Evolutionary conservation across 2,329 filamentous ascomycete species (phyloP), one percentile per base, ranked within the genome.

Genomic region (Phialophora verrucosa): DNA sequence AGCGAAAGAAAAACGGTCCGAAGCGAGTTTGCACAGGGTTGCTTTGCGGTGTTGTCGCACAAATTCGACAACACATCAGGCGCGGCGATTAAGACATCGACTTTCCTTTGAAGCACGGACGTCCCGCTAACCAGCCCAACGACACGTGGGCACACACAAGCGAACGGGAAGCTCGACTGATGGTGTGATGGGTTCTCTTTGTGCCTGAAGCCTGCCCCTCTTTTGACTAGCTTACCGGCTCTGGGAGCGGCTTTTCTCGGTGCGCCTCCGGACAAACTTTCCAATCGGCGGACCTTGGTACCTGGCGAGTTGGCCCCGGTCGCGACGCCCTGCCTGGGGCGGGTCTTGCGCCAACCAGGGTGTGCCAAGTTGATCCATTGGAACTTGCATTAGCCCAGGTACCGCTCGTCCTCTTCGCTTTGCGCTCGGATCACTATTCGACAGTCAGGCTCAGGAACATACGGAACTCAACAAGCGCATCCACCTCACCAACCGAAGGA

Each of bases 391-490:
- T 72, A 72, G 70, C 32, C 35, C 61, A 56, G 59, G 59, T 50
- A 62, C 61, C 54, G 35, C 51, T 32, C 17, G 42, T 42, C 17
- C 55, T 59, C 56, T 59, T 61, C 59, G 62, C 53, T 67, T 72
- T 72, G 70, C 70, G 70, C 69, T 72, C 66, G 57, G 25, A n/a
- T 51, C 59, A 25, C 67, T 58, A 72, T 72, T 72, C 59, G 70
- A 64, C 42, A 38, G 29, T 53, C 49, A 63, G 44, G 49, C 55
- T 54, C 57, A 59, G 60, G 54, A 35, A 64, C 35, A 42, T 58
- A 54, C 62, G 58, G 61, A 55, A 59, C 55, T 44, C 44, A 59
- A 53, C 61, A 63, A 58, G 32, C 49, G 23, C 55, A 64, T 64
- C 64, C 65, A 66, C 55, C 53, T 42, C 55, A 51, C 8, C 51